Conservation (phyloP, 1,139 yeast genomes). For the Pichia terricola region DNA sequence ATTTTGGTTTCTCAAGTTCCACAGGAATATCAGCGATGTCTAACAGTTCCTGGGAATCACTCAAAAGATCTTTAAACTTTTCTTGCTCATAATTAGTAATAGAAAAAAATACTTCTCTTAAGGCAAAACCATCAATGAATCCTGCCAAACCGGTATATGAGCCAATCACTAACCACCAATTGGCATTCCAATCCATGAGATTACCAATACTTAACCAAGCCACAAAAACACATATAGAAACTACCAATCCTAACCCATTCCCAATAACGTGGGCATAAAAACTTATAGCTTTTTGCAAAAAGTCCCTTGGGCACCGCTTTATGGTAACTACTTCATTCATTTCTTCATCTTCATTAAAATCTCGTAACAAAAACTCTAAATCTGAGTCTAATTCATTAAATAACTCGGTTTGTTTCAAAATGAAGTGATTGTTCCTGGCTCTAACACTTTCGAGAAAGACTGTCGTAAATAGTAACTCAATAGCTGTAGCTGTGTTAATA, state of each 20-base stretch:
- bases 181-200: slow-evolving; percentile 25
- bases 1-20: slow-evolving; percentile 9
- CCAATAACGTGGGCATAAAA: slow-evolving; percentile 32
- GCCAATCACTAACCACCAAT: slow-evolving; percentile 36
- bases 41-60: slow-evolving; percentile 61
- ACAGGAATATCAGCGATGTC: slow-evolving; percentile 44
- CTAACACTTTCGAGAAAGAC: slow-evolving; percentile 30
- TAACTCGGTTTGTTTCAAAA: slow-evolving; percentile 18
- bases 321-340: slow-evolving; percentile 21
- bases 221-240: slow-evolving; percentile 25
- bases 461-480: slow-evolving; percentile 26
- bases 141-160: slow-evolving; percentile 34
- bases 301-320: slow-evolving; percentile 18
- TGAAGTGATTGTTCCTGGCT: slow-evolving; percentile 26
- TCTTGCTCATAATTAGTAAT: slow-evolving; percentile 24
- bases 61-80: slow-evolving; percentile 34
- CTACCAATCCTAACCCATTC: slow-evolving; percentile 29
- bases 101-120: slow-evolving; percentile 28
- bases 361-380: slow-evolving; percentile 23
- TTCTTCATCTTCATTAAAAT: slow-evolving; percentile 15
- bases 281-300: slow-evolving; percentile 22
- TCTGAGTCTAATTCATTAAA: slow-evolving; percentile 23
- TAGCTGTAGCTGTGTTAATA: slow-evolving; percentile 31
- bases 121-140: slow-evolving; percentile 30
- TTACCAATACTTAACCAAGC: slow-evolving; percentile 30